Base-by-base conservation (phyloP, 352 stramenopile species). In the Phytophthora fragariaefolia region DNA sequence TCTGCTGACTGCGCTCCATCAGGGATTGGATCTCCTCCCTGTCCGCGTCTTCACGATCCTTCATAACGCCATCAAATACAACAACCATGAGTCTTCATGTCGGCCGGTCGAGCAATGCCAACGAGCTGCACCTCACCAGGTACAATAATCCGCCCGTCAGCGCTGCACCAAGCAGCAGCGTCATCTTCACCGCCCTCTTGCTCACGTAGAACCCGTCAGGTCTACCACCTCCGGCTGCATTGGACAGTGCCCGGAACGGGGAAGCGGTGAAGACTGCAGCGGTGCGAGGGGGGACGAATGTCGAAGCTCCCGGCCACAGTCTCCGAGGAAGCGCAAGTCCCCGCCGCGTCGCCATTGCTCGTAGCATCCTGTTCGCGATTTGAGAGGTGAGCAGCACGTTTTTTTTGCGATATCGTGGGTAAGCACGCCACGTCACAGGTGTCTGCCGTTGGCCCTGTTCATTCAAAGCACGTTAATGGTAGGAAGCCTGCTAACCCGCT, bases 181-280 rank as follows among this genome's bases (percentile, higher is more conserved):
- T 66, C 55, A 23, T 57, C 40, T 71, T 66, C 20, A 66, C 55
- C 9, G 49, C 55, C 26, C 43, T 60, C 40, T 71, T 71, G 49
- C 56, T 71, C 38, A 72, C 57, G 42, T 62, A 63, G 24, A 63
- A 60, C 6, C 58, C 63, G 36, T 71, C 56, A 1, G 49, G 17
- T 17, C 40, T 40, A 20, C n/a, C 49, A 26, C 10, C 23, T 28
- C 56, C 24, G 45, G 55, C n/a, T 17, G 38, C 27, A 66, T 28
- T 66, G 48, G 55, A 61, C 28, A 61, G 62, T 8, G 40, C 23
- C 7, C 63, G 63, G 26, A 49, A 54, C 6, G 36, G 26, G 52
- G 50, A 48, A 13, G 22, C 13, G 6, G 36, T 10, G 28, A 22
- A 17, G 13, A 9, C 36, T 9, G 30, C 13, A 30, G 15, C 9